These are phyloP conservation scores for Tricholoma furcatifolium DNA, from an alignment of 768 basidiomycete genomes.

Conservation along the genomic window DNA sequence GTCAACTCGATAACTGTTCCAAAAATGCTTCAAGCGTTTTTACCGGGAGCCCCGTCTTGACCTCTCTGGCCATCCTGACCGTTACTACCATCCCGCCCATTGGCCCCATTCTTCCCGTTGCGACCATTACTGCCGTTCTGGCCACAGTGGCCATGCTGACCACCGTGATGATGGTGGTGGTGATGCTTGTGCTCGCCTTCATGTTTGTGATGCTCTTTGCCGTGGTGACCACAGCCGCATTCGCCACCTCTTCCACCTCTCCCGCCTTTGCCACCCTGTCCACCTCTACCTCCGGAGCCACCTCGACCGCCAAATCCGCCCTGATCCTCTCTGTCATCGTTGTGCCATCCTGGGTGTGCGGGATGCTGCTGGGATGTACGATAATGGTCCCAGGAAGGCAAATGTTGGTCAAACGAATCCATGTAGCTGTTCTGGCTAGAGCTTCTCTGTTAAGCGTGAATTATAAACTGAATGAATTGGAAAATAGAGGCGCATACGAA, in stretches of 20 bases:
- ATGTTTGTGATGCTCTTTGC: constrained; percentile 1
- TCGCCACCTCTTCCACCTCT: neutral
- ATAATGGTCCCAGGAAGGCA: constrained; percentile 1
- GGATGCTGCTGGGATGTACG: neutral
- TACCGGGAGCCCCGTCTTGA: constrained; percentile 2
- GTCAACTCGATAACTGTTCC: no score
- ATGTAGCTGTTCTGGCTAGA: neutral
- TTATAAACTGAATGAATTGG: neutral
- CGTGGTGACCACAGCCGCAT: neutral
- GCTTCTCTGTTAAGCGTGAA: neutral
- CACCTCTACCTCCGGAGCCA: neutral
- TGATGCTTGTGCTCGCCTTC: neutral
- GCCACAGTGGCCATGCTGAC: neutral
- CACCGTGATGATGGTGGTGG: neutral
- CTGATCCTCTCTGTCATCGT: neutral
- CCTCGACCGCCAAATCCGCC: neutral
- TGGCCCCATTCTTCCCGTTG: neutral
- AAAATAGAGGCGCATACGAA: neutral
- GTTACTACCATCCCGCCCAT: neutral
- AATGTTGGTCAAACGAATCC: neutral
- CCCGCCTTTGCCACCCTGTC: neutral
- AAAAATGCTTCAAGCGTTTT: neutral
- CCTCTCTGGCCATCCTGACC: constrained; percentile 1
- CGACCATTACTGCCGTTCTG: constrained; percentile 3
- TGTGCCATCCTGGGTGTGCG: neutral